Base-by-base conservation (phyloP, 106 monocot species). In the Vanilla planifolia region DNA sequence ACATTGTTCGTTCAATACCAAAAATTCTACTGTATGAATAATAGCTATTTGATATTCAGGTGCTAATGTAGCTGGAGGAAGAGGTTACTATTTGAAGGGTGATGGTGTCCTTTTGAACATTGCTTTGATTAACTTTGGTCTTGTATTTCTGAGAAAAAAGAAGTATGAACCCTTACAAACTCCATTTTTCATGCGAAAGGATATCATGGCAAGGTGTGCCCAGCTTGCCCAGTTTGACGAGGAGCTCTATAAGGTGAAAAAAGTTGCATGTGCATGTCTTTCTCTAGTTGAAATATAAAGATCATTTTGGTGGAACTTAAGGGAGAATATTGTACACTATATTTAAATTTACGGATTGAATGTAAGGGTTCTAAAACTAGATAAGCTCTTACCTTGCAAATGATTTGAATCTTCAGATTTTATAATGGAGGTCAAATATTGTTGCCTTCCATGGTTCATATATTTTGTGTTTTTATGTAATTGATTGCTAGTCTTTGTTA, bases 111-210 rank as follows among this genome's bases (percentile, higher is more conserved):
- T 86, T 19, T 50, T 96, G 36, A 96, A 91, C 63, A 44, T 71
- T 63, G 96, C 96, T 44, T 53, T 96, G 2, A 81, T 87, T 70
- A 90, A 79, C 67, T 96, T 79, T 55, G 90, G 79, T 24, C 67
- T 96, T 40, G 64, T 76, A 27, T 96, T 96, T 73, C 69, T 96
- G 64, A 60, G 48, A 43, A 70, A 78, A 46, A 72, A 84, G 40
- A 85, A 85, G 16, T 91, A 79, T 63, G 64, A 71, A 35, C 78
- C 79, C 50, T 59, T 96, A 51, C 96, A 96, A 25, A 96, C 96
- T 66, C 96, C 96, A 26, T 96, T 91, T 62, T 96, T 96, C 67
- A 96, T 96, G 96, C 80, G 96, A 64, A 96, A 96, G 68, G 96
- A 96, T 40, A 71, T 82, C 2, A 96, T 96, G 96, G 90, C 57